Evolutionary conservation across 495 filamentous ascomycete genomes (phyloP).

Genomic region (Parathielavia appendiculata): DNA sequence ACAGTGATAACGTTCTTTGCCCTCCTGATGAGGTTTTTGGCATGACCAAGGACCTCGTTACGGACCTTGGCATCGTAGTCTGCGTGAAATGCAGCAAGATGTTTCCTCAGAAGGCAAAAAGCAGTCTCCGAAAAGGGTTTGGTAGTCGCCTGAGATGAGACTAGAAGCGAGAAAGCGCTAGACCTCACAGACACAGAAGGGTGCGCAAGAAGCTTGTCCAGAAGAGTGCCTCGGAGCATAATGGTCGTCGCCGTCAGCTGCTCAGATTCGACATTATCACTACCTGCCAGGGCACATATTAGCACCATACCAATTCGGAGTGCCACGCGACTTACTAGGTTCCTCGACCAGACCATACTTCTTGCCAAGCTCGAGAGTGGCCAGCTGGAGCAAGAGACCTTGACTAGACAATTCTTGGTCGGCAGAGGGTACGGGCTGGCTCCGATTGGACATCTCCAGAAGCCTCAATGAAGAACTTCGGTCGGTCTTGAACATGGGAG

Average conservation of each 20-base stretch:
- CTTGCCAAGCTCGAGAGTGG: constrained; percentile 71
- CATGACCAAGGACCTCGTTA: constrained; percentile 64
- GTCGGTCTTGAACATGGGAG: constrained; percentile 61
- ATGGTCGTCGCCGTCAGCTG: constrained; percentile 26
- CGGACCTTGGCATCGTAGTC: constrained; percentile 81
- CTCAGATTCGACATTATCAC: constrained; percentile 3
- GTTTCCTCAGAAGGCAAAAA: constrained; percentile 53
- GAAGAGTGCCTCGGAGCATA: constrained; percentile 35
- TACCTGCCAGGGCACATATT: constrained; percentile 10
- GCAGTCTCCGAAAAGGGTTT: constrained; percentile 59
- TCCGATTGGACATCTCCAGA: constrained; percentile 41
- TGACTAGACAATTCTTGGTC: constrained; percentile 47
- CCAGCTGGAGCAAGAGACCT: constrained; percentile 54
- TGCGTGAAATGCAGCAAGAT: constrained; percentile 64
- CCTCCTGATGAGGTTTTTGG: constrained; percentile 63
- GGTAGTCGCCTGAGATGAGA: constrained; percentile 62
- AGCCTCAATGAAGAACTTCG: constrained; percentile 51
- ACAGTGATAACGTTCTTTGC: constrained; percentile 49
- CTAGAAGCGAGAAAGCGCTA: constrained; percentile 68
- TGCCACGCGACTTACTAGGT: constrained; percentile 50
- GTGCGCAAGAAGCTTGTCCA: constrained; percentile 57
- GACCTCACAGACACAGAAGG: constrained; percentile 59
- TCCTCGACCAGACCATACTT: constrained; percentile 71
- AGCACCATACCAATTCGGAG: neutral
- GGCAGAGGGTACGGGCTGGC: constrained; percentile 38